Evolutionary conservation across 1,284 basidiomycete genomes (phyloP).

Genomic region (Puccinia novopanici): DNA sequence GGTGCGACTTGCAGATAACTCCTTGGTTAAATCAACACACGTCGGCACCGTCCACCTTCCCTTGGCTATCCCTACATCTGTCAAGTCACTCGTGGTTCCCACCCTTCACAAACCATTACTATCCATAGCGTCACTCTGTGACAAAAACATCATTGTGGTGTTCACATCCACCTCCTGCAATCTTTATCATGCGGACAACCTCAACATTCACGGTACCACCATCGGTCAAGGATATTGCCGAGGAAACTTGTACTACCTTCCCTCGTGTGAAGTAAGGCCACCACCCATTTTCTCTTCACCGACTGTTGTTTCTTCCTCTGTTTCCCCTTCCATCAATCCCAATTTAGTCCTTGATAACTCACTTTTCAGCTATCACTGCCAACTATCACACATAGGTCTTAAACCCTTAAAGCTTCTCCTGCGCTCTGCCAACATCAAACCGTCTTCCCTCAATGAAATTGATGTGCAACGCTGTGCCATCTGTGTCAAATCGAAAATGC

Average conservation of each 20-base stretch:
- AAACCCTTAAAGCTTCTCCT: neutral
- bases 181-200: neutral
- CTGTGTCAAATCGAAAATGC: slow-evolving; percentile 14
- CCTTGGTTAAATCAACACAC: neutral
- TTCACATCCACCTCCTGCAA: neutral
- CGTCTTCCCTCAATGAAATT: neutral
- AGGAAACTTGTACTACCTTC: neutral
- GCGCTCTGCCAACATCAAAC: neutral
- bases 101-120: neutral
- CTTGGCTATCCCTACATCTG: neutral
- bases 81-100: neutral
- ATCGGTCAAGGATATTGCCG: neutral
- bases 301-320: neutral
- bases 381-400: neutral
- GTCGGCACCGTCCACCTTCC: neutral
- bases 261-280: neutral
- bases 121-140: neutral
- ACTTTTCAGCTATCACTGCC: neutral
- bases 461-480: neutral
- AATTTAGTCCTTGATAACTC: neutral
- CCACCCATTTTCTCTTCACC: no score
- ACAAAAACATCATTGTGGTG: neutral
- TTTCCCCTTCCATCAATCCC: no score
- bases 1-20: neutral
- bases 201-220: no score